Base-by-base conservation (phyloP, 106 monocot species). In the Amphibolis antarctica region DNA sequence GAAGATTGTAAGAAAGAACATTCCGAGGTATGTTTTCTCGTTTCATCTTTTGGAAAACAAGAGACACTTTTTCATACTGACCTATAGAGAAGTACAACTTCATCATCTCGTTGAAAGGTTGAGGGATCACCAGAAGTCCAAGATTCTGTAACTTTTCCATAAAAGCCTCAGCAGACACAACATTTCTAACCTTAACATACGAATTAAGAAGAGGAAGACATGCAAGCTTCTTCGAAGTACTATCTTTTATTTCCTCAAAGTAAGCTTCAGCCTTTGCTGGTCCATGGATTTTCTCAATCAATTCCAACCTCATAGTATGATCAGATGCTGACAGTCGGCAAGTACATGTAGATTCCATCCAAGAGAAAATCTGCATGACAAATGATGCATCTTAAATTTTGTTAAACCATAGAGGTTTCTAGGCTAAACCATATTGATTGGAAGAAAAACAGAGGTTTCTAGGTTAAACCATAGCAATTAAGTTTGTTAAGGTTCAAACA, bases 101-200 rank as follows among this genome's bases (percentile, higher is more conserved):
- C 85, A 93, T 85, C 74, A 88, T 93, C 73, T 88, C 93, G 73
- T 81, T 81, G 68, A 76, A 93, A 45, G 74, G 85, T 28, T 81
- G 74, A 76, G 76, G 76, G 74, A 59, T 62, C 46, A 80, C 81
- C 12, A 72, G 47, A n/a, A 83, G 28, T 27, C 85, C 85, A 49
- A 60, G 53, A 14, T 59, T 83, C 60, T 72, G 73, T 55, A 88
- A 51, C 64, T 70, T 75, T 22, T 26, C 36, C 81, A 85, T 74
- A 26, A 88, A 66, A 30, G 67, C 55, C 66, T 93, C 93, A 24
- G 93, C 82, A 68, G 79, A 78, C n/a, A 62, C 46, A 19, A 81
- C 21, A 50, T 85, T 59, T 44, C 66, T 78, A 67, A 21, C 62
- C 50, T 80, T 82, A 24, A 81, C 80, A 79, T 88, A 85, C 21